Evolutionary conservation across 108 stramenopile genomes (phyloP), one percentile per base, ranked within the genome.

Genomic region (Epithemia pelagica): DNA sequence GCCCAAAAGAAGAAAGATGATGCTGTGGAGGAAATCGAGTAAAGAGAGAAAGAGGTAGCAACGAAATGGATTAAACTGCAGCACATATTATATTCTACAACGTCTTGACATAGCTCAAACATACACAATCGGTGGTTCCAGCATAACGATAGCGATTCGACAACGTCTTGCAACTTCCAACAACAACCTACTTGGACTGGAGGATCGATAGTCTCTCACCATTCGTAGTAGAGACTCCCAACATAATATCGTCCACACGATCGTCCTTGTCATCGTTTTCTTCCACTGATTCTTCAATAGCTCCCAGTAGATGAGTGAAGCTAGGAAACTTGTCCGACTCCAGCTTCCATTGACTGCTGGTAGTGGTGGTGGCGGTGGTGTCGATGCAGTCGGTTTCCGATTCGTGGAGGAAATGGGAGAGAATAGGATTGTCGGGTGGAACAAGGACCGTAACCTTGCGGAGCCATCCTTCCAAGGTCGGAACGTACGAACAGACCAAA

Each of bases 381-480:
- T 46, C 15, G 10, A 46, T 46, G 15, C 15, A 5, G 37, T 15
- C 15, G 10, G 37, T 15, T 15, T 63, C n/a, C 8, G 86, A 85
- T 69, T 91, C 89, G 83, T 84, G 87, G 8, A 91, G 71, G 66
- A 91, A 91, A 58, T 79, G 74, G 30, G 69, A 76, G 37, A 91
- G 62, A 54, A 71, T 79, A 32, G 78, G 85, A 65, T 84, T 87
- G 56, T 71, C 80, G 19, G 68, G 61, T 1, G 86, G 86, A 26
- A 91, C 80, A 20, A 82, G 55, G 23, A 69, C 83, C 62, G 82
- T 73, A 1, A 91, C 82, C 32, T 71, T 82, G 19, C 70, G 63
- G 24, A 91, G 67, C 89, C 89, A 91, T 24, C 70, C 21, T 51
- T 91, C 89, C 75, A 91, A 75, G 21, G 76, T 73, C 1, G 89